These are phyloP conservation scores for Citrus sp. DNA, from an alignment of 345 rosid species.

Conservation along the genomic window DNA sequence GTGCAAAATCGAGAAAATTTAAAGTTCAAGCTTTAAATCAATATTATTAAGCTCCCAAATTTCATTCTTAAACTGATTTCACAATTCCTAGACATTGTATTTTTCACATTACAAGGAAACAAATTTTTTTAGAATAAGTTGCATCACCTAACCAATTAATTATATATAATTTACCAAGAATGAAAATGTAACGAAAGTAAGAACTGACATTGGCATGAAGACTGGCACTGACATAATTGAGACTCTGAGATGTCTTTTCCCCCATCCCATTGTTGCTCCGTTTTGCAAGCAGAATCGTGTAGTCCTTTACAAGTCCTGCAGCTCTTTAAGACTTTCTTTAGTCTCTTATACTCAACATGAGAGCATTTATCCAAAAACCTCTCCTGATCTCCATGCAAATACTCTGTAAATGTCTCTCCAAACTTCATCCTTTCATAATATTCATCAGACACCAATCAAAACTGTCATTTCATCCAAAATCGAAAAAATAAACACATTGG, in stretches of 20 bases:
- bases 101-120: not conserved
- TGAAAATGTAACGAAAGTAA: not conserved
- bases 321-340: conserved; percentile 72
- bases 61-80: not conserved
- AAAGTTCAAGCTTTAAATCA: not conserved
- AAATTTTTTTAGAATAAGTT: not conserved
- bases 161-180: not conserved
- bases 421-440: conserved; percentile 61
- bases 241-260: not conserved
- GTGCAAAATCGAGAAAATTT: not conserved
- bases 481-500: not conserved
- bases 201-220: conserved; percentile 54
- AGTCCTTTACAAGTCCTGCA: conserved; percentile 57
- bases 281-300: conserved; percentile 14
- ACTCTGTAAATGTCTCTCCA: conserved; percentile 80
- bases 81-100: not conserved
- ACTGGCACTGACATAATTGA: conserved; percentile 40
- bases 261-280: conserved; percentile 10
- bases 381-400: conserved; percentile 67
- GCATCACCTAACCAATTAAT: not conserved
- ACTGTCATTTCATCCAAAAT: not conserved
- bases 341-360: conserved; percentile 81
- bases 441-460: not conserved
- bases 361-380: conserved; percentile 54
- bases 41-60: not conserved